phyloP scores from a whole-genome alignment of 495 filamentous ascomycete genomes.

The Penicillium verhagenii region DNA sequence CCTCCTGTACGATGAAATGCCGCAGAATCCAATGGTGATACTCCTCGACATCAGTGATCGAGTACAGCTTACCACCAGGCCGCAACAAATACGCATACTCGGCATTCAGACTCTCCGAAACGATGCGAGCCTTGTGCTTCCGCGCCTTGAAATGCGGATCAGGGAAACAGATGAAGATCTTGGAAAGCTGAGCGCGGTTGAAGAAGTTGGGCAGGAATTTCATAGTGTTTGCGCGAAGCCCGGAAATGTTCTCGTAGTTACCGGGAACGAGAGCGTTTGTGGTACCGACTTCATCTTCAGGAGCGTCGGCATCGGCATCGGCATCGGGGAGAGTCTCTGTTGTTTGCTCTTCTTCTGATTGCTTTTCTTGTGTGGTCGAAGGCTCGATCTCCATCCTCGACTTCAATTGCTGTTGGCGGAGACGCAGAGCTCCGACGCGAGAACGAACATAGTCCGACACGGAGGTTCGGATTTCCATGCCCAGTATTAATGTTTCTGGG shows the following conservation, averaged over 20 bases:
- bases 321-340: neutral
- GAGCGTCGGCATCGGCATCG: constrained; percentile 15
- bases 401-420: constrained; percentile 56
- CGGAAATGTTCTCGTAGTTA: constrained; percentile 80
- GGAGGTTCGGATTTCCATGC: constrained; percentile 87
- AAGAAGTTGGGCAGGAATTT: constrained; percentile 99
- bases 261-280: constrained; percentile 29
- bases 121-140: constrained; percentile 95
- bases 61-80: constrained; percentile 85
- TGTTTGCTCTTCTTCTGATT: neutral
- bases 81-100: constrained; percentile 90
- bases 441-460: constrained; percentile 88
- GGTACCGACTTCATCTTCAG: constrained; percentile 28
- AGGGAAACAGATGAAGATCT: constrained; percentile 96
- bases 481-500: constrained; percentile 79
- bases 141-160: constrained; percentile 97
- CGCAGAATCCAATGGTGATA: constrained; percentile 88
- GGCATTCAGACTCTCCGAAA: constrained; percentile 79
- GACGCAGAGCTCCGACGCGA: constrained; percentile 76
- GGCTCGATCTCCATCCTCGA: too few relatives aligned
- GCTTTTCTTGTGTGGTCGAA: constrained; percentile 5
- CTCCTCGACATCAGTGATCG: constrained; percentile 95
- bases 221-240: constrained; percentile 92
- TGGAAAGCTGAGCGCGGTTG: constrained; percentile 66
- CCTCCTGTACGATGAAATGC: constrained; percentile 57